Conservation (phyloP, 2,329 filamentous ascomycete species). For the Neofusicoccum umdonicola region DNA sequence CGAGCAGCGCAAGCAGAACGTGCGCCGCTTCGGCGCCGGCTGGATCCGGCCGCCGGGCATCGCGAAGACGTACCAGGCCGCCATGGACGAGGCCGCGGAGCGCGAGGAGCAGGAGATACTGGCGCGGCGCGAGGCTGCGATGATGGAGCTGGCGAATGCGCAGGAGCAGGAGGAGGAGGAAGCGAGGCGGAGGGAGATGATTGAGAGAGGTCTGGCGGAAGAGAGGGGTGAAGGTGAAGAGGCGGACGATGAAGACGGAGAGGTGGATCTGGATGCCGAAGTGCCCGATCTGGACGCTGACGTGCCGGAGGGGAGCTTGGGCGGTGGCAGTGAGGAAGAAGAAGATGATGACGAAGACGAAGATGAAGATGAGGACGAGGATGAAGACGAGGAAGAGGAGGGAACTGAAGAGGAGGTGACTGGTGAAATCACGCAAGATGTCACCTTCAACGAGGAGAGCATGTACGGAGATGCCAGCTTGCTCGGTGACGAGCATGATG, state of each 20-base stretch:
- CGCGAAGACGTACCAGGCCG: conserved; percentile 82
- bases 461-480: conserved; percentile 46
- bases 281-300: conserved; percentile 51
- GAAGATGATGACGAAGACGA: conserved; percentile 25
- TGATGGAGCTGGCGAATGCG: conserved; percentile 66
- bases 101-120: conserved; percentile 80
- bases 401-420: conserved; percentile 48
- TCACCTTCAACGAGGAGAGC: conserved; percentile 50
- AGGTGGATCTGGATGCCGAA: conserved; percentile 42
- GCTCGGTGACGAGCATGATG: conserved; percentile 29
- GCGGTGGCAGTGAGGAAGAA: conserved; percentile 36
- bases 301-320: conserved; percentile 24
- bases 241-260: conserved; percentile 33
- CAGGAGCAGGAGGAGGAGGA: conserved; percentile 57
- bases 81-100: conserved; percentile 86
- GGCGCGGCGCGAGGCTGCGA: conserved; percentile 66
- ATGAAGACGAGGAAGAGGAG: conserved; percentile 39
- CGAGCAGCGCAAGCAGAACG: conserved; percentile 72
- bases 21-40: conserved; percentile 79
- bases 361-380: conserved; percentile 25
- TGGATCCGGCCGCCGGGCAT: conserved; percentile 92
- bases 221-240: conserved; percentile 42
- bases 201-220: conserved; percentile 37
- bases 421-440: conserved; percentile 39
- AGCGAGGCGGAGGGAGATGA: conserved; percentile 25